phyloP scores from a whole-genome alignment of 345 rosid species.

The Luvunga scandens region DNA sequence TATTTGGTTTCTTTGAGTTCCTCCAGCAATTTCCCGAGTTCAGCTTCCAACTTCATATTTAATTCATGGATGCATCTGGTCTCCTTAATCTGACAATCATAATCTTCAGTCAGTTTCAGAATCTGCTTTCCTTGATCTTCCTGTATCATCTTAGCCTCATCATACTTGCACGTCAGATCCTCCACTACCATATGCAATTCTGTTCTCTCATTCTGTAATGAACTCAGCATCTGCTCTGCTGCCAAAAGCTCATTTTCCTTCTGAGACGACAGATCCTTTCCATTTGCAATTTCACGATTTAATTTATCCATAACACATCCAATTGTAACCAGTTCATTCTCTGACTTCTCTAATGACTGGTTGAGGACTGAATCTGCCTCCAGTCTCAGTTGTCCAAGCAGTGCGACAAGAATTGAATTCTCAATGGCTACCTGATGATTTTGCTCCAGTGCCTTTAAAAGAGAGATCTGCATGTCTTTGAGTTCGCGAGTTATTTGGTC shows the following conservation, averaged over 20 bases:
- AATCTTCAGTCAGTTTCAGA: conserved; percentile 51
- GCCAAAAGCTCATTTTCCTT: conserved; percentile 46
- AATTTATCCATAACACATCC: conserved; percentile 42
- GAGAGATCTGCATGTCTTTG: conserved; percentile 50
- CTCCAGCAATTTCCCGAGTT: conserved; percentile 37
- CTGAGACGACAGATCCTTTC: conserved; percentile 38
- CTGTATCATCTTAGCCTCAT: conserved; percentile 42
- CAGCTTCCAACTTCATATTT: conserved; percentile 47
- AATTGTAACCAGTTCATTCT: conserved; percentile 39
- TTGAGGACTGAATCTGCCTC: conserved; percentile 49
- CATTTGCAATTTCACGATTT: conserved; percentile 42
- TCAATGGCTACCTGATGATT: conserved; percentile 53
- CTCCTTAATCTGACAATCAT: conserved; percentile 47
- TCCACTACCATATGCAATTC: conserved; percentile 43
- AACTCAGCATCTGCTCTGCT: conserved; percentile 40
- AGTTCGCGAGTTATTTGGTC: conserved; percentile 43
- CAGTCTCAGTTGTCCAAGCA: conserved; percentile 58
- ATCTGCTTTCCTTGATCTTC: conserved; percentile 52
- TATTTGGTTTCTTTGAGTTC: conserved; percentile 47
- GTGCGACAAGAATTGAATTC: conserved; percentile 56
- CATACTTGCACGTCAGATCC: conserved; percentile 56
- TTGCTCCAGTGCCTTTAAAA: conserved; percentile 48
- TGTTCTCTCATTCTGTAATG: conserved; percentile 35
- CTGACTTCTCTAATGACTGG: conserved; percentile 33
- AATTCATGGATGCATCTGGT: conserved; percentile 30